Evolutionary conservation across 2,329 filamentous ascomycete species (phyloP), one percentile per base, ranked within the genome.

Genomic region (Fusarium burgessii): DNA sequence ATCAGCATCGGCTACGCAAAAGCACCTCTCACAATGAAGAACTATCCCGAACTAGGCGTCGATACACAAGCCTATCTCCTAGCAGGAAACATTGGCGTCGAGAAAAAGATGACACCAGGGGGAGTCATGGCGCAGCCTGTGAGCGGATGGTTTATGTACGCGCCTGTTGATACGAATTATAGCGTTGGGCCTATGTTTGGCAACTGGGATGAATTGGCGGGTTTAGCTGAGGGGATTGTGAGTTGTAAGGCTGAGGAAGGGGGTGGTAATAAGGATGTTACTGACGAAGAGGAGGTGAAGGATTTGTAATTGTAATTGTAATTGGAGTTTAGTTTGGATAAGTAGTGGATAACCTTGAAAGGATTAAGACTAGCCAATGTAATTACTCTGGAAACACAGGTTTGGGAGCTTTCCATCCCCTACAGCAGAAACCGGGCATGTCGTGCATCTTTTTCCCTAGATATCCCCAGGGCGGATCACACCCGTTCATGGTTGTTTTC

Each of bases 131-230:
- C 80, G 10, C 73, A 77, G 68, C 82, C 82, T 12, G 66, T 80
- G 36, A 82, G 80, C 46, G 78, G 79, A 17, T 84, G 82, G 82
- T 81, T 83, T 69, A 49, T 83, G 32, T 83, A 82, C 56, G 82
- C 76, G 3, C 81, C 82, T 3, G 78, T 79, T 5, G 70, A 80
- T 14, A 49, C 72, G 35, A 74, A 75, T 3, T 52, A 73, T 18
- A 77, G 66, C 3, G 56, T 42, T 14, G 68, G 69, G 4, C 55
- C 66, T 10, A 25, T 20, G 8, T 61, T 74, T 43, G 78, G 78
- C 1, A 76, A 71, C 35, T 17, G 49, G 6, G 29, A 10, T 6
- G 78, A 80, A 58, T 33, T 77, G 47, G 47, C 63, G 40, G 51
- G 8, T 17, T 66, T 78, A 17, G 67, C 71, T 3, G 60, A 23